Base-by-base conservation (phyloP, 2,329 filamentous ascomycete genomes). In the Malbranchea zuffiana region DNA sequence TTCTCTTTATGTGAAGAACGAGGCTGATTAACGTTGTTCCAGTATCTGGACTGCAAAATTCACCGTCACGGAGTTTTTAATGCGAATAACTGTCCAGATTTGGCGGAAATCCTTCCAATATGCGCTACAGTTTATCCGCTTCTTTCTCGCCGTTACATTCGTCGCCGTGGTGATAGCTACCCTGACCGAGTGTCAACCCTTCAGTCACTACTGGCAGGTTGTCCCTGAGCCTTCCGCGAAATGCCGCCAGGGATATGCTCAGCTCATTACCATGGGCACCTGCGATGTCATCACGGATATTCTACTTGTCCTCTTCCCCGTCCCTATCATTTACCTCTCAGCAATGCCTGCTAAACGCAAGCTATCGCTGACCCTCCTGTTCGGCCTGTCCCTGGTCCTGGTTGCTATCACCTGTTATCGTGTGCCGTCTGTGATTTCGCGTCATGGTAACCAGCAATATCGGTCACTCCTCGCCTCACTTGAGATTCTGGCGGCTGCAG, bases 41-140 rank as follows among this genome's bases (percentile, higher is more conserved):
- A 92, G 85, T 49, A 77, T 96, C 41, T 98, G 90, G 90, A 80
- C 81, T 48, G 76, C 90, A 45, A 98, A 96, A 59, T 74, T 80
- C 50, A 84, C 87, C 23, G 80, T 96, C 40, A 80, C 87, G 42
- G 87, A 94, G 56, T 96, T 95, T 53, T 78, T 96, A 48, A 82
- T 81, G 55, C 80, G 88, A 39, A 72, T 96, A 35, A 90, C 84
- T 2, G 77, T 77, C 37, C 76, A 80, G 30, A 82, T 83, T 39
- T 95, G 87, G 82, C 77, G 80, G 44, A 72, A 73, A 35, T 78
- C 79, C 16, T 85, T 92, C 55, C 77, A 84, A 44, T 60, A 75
- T 31, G 75, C 78, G 8, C 65, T 95, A 6, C 67, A 77, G 35
- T 67, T 74, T 43, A 83, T 95, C 44, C 75, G 85, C 41, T 75